These are phyloP conservation scores for Pseudopithomyces maydicus DNA, from an alignment of 2,329 filamentous ascomycete species.

Conservation along the genomic window DNA sequence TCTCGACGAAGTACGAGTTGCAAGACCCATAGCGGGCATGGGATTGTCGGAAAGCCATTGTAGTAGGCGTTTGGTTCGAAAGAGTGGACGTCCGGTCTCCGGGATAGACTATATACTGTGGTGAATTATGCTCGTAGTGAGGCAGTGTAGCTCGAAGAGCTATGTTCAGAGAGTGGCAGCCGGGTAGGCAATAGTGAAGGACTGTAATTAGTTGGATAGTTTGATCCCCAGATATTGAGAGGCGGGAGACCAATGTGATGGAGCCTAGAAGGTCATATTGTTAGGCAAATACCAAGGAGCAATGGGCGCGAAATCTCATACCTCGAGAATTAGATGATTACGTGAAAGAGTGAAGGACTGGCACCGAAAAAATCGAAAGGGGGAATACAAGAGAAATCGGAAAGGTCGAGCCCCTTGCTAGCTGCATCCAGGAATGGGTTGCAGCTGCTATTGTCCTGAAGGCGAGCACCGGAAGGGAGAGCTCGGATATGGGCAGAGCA, in stretches of 20 bases:
- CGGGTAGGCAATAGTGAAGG: slow-evolving; percentile 54
- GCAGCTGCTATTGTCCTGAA: slow-evolving; percentile 36
- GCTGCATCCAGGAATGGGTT: slow-evolving; percentile 51
- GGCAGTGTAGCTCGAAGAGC: slow-evolving; percentile 50
- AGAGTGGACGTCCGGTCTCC: slow-evolving; percentile 55
- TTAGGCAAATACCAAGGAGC: slow-evolving; percentile 19
- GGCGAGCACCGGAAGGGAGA: slow-evolving; percentile 43
- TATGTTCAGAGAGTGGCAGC: slow-evolving; percentile 57
- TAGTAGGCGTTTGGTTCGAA: slow-evolving; percentile 45
- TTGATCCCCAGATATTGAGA: slow-evolving; percentile 43
- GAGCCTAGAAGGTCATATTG: slow-evolving; percentile 38
- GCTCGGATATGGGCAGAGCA: slow-evolving; percentile 50
- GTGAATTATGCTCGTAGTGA: slow-evolving; percentile 30
- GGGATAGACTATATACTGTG: slow-evolving; percentile 48
- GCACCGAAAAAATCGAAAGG: slow-evolving; percentile 39
- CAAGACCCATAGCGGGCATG: slow-evolving; percentile 65
- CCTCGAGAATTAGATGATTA: slow-evolving; percentile 57
- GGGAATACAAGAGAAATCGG: slow-evolving; percentile 37
- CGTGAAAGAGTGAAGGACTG: slow-evolving; percentile 45
- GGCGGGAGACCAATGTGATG: slow-evolving; percentile 37
- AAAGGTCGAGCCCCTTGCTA: slow-evolving; percentile 45
- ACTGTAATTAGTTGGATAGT: slow-evolving; percentile 64
- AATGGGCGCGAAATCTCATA: slow-evolving; percentile 38
- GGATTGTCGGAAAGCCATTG: slow-evolving; percentile 61
- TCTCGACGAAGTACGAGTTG: slow-evolving; percentile 71